A percentile compares a stretch with the other conserved stretches of the same genome.
phyloP scores from a whole-genome alignment of 306 rosid genomes.

The Prunus mira region DNA sequence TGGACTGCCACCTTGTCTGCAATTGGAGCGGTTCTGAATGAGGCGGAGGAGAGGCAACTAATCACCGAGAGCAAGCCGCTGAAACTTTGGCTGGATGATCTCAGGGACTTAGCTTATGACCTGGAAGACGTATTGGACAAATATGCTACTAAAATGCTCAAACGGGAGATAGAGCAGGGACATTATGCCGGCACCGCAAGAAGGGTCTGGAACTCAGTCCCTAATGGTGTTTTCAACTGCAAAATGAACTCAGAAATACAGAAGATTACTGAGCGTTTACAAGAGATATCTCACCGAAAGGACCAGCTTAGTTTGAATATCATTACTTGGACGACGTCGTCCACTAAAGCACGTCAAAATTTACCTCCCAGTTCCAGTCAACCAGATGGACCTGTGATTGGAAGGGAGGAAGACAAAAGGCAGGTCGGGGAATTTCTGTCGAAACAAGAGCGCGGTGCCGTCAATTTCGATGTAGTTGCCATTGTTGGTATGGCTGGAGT shows the following conservation, averaged over 20 bases:
- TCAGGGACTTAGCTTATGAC: conserved; percentile 21
- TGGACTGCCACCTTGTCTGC: neutral
- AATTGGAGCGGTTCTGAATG: neutral
- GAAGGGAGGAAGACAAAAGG: too few relatives aligned
- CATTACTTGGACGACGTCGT: too few relatives aligned
- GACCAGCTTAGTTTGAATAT: too few relatives aligned
- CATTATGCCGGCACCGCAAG: neutral
- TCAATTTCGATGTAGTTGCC: too few relatives aligned
- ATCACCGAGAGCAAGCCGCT: neutral
- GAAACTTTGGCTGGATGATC: conserved; percentile 20
- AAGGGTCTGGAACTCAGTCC: neutral
- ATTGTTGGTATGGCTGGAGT: too few relatives aligned
- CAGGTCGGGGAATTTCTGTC: too few relatives aligned
- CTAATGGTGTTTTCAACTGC: neutral
- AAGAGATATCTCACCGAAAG: neutral
- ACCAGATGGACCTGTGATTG: too few relatives aligned
- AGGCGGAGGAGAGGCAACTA: conserved; percentile 8
- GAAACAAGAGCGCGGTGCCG: too few relatives aligned
- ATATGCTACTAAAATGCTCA: conserved; percentile 3
- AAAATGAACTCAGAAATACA: neutral
- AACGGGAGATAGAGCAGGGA: neutral
- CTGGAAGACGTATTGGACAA: conserved; percentile 28
- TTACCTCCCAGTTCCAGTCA: too few relatives aligned
- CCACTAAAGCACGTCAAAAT: too few relatives aligned
- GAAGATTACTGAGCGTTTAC: neutral